Evolutionary conservation across 805 yeast genomes (phyloP), one percentile per base, ranked within the genome.

Genomic region (Brettanomyces sp.): DNA sequence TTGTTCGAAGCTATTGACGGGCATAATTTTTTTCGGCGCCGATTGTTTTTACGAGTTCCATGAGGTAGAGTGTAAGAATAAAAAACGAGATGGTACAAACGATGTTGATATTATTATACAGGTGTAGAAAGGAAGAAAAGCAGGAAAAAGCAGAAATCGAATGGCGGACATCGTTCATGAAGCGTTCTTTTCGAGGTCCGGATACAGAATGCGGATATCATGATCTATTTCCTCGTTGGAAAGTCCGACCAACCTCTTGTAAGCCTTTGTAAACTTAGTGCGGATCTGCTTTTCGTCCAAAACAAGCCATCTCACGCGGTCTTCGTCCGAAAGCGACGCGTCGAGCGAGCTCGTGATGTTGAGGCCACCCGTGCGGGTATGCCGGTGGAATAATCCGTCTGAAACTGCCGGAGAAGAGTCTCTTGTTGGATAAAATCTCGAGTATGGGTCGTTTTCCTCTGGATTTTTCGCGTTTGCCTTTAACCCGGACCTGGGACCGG

Each of bases 171-270:
- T 18, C 18, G 18, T 18, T 18, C 18, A 18, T 18, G 18, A 18
- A 18, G 18, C 18, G 18, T 18, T 18, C 18, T 18, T 18, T 18
- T 18, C 18, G 18, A 18, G 18, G 18, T 18, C 18, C 18, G 18
- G 18, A 18, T 18, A 18, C 18, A 18, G 18, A 18, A 18, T 18
- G 18, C 38, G 3, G 13, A 51, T 18, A 34, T 48, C 56, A 3
- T 33, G 14, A 5, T 47, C 49, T 12, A 52, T 48, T 24, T 52
- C 55, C 2, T 47, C 47, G 11, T 28, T 33, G 12, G 35, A 33
- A 11, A 52, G 41, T 6, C 56, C 56, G 6, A 44, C 42, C 1
- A 55, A 55, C 37, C 45, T 45, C 13, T 45, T 44, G 13, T 51
- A 52, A n/a, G 47, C 43, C 36, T 44, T 49, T 1, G 56, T 52